Evolutionary conservation across 1,284 basidiomycete genomes (phyloP), one percentile per base, ranked within the genome.

Genomic region (Coriolopsis trogii): DNA sequence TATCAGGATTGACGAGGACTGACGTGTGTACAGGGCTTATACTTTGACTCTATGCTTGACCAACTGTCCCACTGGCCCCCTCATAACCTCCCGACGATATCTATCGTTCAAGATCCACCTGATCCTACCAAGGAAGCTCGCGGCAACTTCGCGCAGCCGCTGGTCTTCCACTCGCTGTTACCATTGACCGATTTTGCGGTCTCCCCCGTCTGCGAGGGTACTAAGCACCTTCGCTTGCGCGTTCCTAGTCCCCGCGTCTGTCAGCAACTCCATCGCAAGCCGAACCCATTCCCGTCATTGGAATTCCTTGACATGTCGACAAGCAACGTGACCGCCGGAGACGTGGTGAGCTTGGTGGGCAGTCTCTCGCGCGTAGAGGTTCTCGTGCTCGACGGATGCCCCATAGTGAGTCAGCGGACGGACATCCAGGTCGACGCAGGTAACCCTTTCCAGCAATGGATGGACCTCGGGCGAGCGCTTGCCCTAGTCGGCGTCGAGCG

Each of bases 81-180:
- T 4, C 63, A 66, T 3, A 53, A 62, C 6, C 66, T 87, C 2
- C 69, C 72, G 1, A 67, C 68, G 0, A 63, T 89, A 1, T 89
- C 85, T 2, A 79, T 89, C 41, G 72, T 86, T 9, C 87, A 90
- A 66, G 87, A 89, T 53, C 80, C 82, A 1, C 67, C 82, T 7
- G 74, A 77, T 31, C 63, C 72, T 3, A 50, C 62, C 30, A n/a
- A n/a, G n/a, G n/a, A n/a, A n/a, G n/a, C 64, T 70, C 50, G 67
- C 69, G 13, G 59, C 64, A 49, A 56, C 34, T 90, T 90, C 53
- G 87, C 88, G 2, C 87, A 90, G 61, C 87, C 88, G 0, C 69
- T 90, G 43, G 85, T 89, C 4, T 89, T 90, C 70, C 87, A 87
- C 63, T 76, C 75, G 16, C 73, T 89, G 26, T 78, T 84, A 37